Base-by-base conservation (phyloP, 2,329 filamentous ascomycete genomes). In the Onygenales sp. region DNA sequence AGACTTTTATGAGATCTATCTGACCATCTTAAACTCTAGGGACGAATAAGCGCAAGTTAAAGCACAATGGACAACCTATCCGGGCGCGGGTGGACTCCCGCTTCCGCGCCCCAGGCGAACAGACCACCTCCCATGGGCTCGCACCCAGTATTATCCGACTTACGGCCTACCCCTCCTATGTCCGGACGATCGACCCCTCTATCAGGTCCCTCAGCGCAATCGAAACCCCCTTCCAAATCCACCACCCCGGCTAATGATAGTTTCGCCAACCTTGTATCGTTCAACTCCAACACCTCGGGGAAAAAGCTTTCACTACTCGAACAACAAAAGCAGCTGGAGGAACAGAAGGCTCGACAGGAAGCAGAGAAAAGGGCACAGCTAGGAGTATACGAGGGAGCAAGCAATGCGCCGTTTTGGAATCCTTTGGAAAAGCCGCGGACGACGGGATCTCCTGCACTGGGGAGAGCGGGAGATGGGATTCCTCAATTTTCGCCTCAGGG, bases 341-440 rank as follows among this genome's bases (percentile, higher is more conserved):
- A 95, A 68, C 85, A 89, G 68, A 88, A 82, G 70, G 76, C 79
- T 36, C 81, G 75, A 66, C 87, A 92, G 66, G 87, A 90, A 56
- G 85, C 85, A 54, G 85, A 91, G 65, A 81, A 82, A 64, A 81
- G 79, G 62, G 85, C 79, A 62, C 81, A 84, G 65, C 80, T 84
- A 62, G 88, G 93, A 59, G 78, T 81, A 56, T 96, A 89, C 68
- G 89, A 88, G 2, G 82, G 67, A 4, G 82, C 67, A 3, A 71
- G 71, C 47, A 75, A 84, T 62, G 79, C 80, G 9, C 82, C 83
- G 56, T 88, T 89, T 65, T 91, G 86, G 83, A 87, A 93, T 64
- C 81, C 72, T 10, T 72, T 93, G 47, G 88, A 82, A 33, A 76
- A 74, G 40, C 46, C 57, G 2, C 40, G 58, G 74, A 67, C 50